Conservation (phyloP, 805 yeast genomes). For the Saccharomycopsis sp. region DNA sequence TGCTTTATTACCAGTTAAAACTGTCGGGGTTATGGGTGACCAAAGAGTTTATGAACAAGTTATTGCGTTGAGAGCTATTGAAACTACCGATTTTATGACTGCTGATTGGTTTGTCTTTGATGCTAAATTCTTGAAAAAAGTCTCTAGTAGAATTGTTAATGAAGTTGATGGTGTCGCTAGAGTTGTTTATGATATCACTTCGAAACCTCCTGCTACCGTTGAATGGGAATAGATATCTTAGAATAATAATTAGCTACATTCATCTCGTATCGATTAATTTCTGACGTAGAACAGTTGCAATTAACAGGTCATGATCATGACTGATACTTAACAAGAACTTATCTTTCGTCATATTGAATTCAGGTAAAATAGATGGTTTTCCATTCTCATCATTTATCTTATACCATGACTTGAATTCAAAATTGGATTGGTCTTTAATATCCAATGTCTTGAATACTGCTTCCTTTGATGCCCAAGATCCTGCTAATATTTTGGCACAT, state of each 20-base stretch:
- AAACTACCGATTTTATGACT: slow-evolving; percentile 98
- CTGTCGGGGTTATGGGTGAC: slow-evolving; percentile 99
- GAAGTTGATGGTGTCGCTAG: slow-evolving; percentile 99
- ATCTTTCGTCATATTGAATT: slow-evolving; percentile 31
- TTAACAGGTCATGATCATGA: slow-evolving; percentile 57
- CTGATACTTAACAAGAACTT: slow-evolving; percentile 48
- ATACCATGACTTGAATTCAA: slow-evolving; percentile 57
- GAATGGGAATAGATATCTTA: slow-evolving; percentile 78
- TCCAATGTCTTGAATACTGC: slow-evolving; percentile 61
- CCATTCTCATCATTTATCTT: slow-evolving; percentile 35
- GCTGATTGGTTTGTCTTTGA: slow-evolving; percentile 98
- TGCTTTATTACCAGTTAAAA: slow-evolving; percentile 90
- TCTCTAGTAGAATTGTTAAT: slow-evolving; percentile 92
- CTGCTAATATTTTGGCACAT: slow-evolving; percentile 4
- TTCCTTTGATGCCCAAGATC: slow-evolving; percentile 65
- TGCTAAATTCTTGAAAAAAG: slow-evolving; percentile 83
- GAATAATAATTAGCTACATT: background rate
- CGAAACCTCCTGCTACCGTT: slow-evolving; percentile 99
- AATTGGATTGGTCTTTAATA: slow-evolving; percentile 39
- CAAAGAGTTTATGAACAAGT: slow-evolving; percentile 99
- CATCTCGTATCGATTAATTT: background rate
- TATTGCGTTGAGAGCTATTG: slow-evolving; percentile 96
- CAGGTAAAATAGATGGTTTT: slow-evolving; percentile 36
- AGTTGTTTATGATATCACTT: slow-evolving; percentile 96
- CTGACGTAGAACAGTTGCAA: slow-evolving; percentile 46